phyloP scores from a whole-genome alignment of 352 stramenopile genomes.

The Blastocystis sp. region DNA sequence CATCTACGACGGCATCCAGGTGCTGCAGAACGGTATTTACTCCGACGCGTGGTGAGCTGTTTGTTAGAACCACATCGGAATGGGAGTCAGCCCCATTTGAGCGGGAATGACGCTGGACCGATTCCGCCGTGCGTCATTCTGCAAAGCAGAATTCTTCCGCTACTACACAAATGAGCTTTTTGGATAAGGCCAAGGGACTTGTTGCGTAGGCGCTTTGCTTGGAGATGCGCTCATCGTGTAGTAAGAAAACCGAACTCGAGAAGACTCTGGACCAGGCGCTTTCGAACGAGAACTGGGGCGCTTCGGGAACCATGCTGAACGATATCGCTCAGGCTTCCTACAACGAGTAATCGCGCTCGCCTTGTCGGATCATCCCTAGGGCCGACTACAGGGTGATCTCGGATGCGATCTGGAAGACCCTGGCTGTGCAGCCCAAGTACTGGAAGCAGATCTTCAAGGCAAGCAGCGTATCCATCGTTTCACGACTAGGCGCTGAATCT shows the following conservation, averaged over 20 bases:
- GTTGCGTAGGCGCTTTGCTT: neutral
- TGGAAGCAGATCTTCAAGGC: slow-evolving; percentile 96
- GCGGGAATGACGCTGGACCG: too few species aligned
- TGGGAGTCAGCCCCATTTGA: neutral
- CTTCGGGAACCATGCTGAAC: slow-evolving; percentile 93
- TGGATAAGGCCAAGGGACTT: slow-evolving; percentile 63
- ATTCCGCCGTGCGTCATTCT: neutral
- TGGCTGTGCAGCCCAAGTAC: slow-evolving; percentile 81
- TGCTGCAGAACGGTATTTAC: slow-evolving; percentile 80
- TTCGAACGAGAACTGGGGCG: slow-evolving; percentile 98
- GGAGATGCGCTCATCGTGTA: slow-evolving; percentile 3
- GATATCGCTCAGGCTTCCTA: slow-evolving; percentile 94
- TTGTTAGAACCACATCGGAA: slow-evolving; percentile 16
- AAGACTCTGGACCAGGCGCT: slow-evolving; percentile 84
- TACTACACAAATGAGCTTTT: slow-evolving; percentile 45
- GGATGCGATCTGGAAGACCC: slow-evolving; percentile 89
- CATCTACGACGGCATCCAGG: slow-evolving; percentile 78
- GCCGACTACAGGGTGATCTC: slow-evolving; percentile 84
- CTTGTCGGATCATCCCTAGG: slow-evolving; percentile 71
- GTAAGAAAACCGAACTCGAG: slow-evolving; percentile 79
- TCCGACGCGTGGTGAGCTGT: slow-evolving; percentile 66
- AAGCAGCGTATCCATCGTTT: neutral
- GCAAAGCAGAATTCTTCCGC: neutral
- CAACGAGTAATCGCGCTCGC: slow-evolving; percentile 74
- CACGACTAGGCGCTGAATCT: slow-evolving; percentile 78